These are phyloP conservation scores for Cytospora schulzeri DNA, from an alignment of 2,329 filamentous ascomycete species.

Conservation along the genomic window DNA sequence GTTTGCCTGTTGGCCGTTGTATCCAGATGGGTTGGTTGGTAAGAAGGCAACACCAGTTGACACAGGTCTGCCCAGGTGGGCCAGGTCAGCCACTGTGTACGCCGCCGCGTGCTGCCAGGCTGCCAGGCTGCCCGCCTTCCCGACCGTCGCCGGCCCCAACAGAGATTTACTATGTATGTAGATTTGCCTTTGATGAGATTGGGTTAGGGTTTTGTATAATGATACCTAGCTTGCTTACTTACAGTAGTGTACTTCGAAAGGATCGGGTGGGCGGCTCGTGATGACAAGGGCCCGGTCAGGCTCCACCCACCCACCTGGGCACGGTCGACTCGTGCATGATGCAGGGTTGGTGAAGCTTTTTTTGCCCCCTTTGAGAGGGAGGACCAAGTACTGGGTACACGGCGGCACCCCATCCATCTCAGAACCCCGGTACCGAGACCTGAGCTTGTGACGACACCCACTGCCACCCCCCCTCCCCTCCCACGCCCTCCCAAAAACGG, in stretches of 20 bases:
- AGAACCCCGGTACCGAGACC: slow-evolving; percentile 17
- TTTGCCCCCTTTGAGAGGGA: not conserved
- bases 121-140: not conserved
- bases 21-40: slow-evolving; percentile 18
- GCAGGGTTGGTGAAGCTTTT: slow-evolving; percentile 26
- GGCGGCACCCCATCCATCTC: slow-evolving; percentile 15
- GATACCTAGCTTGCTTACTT: too few relatives aligned
- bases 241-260: not conserved
- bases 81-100: slow-evolving; percentile 10
- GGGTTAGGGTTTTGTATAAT: slow-evolving; percentile 25
- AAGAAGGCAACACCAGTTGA: slow-evolving; percentile 17
- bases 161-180: not conserved
- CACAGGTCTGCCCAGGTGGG: not conserved
- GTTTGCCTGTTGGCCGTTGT: slow-evolving; percentile 25
- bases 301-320: slow-evolving; percentile 4
- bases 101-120: slow-evolving; percentile 7
- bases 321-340: slow-evolving; percentile 28
- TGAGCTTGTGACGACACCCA: slow-evolving; percentile 7
- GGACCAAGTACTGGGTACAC: slow-evolving; percentile 20
- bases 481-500: slow-evolving; percentile 26
- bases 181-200: slow-evolving; percentile 19
- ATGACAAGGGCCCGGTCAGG: slow-evolving; percentile 27
- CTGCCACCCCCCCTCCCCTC: slow-evolving; percentile 8
- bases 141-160: not conserved
- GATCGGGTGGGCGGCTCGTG: slow-evolving; percentile 25